Percentiles rank a stretch among this genome's conserved stretches.
Conservation (phyloP, 345 rosid species). For the Boechera retrofracta region DNA sequence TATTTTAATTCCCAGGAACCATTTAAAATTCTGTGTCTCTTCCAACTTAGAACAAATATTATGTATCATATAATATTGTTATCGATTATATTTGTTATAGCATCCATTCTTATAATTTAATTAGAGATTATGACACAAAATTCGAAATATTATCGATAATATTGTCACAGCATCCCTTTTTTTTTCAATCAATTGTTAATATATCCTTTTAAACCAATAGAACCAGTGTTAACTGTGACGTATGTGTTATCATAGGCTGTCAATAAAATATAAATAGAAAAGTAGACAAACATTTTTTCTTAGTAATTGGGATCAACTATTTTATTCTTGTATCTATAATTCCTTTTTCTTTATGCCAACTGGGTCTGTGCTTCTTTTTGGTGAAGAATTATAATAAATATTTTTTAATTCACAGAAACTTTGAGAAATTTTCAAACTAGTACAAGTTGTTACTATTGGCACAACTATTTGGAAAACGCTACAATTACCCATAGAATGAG, state of each 20-base stretch:
- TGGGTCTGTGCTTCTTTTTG: background rate
- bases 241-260: background rate
- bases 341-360: background rate
- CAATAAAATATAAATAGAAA: background rate
- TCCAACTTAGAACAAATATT: too few relatives aligned
- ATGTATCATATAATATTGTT: too few relatives aligned
- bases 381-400: background rate
- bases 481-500: slow-evolving; percentile 22
- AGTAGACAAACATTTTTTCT: too few relatives aligned
- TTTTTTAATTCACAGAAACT: background rate
- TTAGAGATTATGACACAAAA: too few relatives aligned
- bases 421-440: background rate
- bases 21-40: too few relatives aligned
- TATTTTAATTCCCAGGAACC: too few relatives aligned
- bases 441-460: slow-evolving; percentile 6
- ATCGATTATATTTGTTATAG: too few relatives aligned
- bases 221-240: background rate
- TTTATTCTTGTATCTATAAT: background rate
- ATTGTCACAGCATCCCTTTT: too few relatives aligned
- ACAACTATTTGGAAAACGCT: background rate
- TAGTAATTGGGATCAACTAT: background rate
- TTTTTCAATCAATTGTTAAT: too few relatives aligned
- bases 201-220: too few relatives aligned
- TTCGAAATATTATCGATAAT: too few relatives aligned
- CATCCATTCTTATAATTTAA: too few relatives aligned